Percentiles rank a stretch among this genome's conserved stretches.
Conservation (phyloP, 352 stramenopile genomes). For the Phytophthora melonis region DNA sequence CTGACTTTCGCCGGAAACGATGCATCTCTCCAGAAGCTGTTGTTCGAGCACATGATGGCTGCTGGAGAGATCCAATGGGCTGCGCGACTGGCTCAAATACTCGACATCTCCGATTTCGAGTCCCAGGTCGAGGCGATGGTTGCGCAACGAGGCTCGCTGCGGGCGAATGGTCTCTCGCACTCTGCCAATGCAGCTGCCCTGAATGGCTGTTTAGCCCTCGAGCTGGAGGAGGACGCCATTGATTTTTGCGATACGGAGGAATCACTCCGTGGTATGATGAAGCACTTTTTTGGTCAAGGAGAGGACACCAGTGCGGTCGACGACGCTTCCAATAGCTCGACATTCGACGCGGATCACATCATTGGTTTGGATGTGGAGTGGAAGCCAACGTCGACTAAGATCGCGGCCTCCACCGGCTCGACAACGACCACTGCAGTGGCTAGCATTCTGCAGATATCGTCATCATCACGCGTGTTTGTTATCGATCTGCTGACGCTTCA, state of each 20-base stretch:
- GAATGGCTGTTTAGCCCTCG: conserved; percentile 48
- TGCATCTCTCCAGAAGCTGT: conserved; percentile 48
- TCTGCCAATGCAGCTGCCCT: conserved; percentile 34
- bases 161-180: conserved; percentile 20
- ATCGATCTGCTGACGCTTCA: conserved; percentile 68
- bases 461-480: conserved; percentile 55
- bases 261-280: conserved; percentile 33
- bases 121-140: conserved; percentile 27
- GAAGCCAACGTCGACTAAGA: conserved; percentile 60
- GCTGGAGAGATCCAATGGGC: conserved; percentile 54
- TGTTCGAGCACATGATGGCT: conserved; percentile 58
- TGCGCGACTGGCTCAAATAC: conserved; percentile 44
- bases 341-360: conserved; percentile 23
- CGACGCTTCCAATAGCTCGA: not conserved
- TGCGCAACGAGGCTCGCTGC: conserved; percentile 20
- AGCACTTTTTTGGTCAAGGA: conserved; percentile 39
- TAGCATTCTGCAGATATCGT: conserved; percentile 75
- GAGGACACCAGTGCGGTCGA: not conserved
- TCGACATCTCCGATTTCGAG: conserved; percentile 59
- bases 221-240: conserved; percentile 31
- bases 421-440: conserved; percentile 46
- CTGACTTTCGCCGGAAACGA: conserved; percentile 75
- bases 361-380: conserved; percentile 81
- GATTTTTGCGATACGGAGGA: conserved; percentile 58
- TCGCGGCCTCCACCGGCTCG: conserved; percentile 35